Evolutionary conservation across 2,329 filamentous ascomycete species (phyloP).

Genomic region (Arthroderma uncinatum): DNA sequence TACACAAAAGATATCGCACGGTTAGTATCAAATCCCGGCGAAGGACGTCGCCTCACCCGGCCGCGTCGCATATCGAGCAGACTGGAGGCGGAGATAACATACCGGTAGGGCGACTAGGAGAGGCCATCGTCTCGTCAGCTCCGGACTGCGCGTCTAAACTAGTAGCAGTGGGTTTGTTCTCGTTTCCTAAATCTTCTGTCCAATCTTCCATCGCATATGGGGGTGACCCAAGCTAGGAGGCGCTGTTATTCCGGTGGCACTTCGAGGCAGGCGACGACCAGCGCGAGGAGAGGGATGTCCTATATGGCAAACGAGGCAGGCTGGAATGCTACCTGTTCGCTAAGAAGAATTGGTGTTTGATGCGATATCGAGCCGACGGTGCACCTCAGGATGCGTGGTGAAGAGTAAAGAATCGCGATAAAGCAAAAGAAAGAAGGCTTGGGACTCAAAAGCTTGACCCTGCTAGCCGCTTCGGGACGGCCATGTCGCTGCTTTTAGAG

Average conservation of each 20-base stretch:
- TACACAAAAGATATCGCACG: slow-evolving; percentile 11
- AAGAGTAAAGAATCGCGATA: background rate
- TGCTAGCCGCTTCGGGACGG: slow-evolving; percentile 6
- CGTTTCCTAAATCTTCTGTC: background rate
- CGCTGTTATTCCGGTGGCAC: background rate
- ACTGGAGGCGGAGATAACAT: slow-evolving; percentile 14
- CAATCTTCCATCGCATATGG: slow-evolving; percentile 1
- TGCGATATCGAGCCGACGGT: background rate
- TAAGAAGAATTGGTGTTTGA: background rate
- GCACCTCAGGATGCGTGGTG: background rate
- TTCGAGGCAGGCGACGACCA: background rate
- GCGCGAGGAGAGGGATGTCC: background rate
- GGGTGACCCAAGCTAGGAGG: background rate
- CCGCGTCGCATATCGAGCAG: background rate
- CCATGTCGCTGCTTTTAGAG: background rate
- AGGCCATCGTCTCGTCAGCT: slow-evolving; percentile 9
- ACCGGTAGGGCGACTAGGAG: slow-evolving; percentile 25
- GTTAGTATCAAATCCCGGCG: slow-evolving; percentile 6
- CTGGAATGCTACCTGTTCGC: background rate
- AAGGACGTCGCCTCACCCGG: too few species aligned
- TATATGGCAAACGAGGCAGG: background rate
- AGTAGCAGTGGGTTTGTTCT: slow-evolving; percentile 17
- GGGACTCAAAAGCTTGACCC: slow-evolving; percentile 3
- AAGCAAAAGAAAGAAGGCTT: background rate
- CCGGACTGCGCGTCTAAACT: slow-evolving; percentile 23